Evolutionary conservation across 2,329 filamentous ascomycete species (phyloP).

Genomic region (Monascus ruber): DNA sequence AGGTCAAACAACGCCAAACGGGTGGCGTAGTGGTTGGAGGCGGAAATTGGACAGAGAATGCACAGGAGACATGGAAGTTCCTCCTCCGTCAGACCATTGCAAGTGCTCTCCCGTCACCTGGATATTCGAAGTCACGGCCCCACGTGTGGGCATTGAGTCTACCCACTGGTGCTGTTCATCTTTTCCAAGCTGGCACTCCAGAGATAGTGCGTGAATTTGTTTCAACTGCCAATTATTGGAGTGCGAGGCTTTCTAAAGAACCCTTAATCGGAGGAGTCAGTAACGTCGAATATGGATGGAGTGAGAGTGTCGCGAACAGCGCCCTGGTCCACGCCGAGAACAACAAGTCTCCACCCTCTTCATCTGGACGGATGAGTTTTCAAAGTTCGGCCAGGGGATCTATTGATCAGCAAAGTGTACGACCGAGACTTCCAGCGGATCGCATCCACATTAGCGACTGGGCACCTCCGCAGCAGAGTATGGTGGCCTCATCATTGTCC

Average conservation of each 20-base stretch:
- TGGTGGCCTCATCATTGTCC: conserved; percentile 67
- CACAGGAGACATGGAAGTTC: conserved; percentile 78
- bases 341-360: conserved; percentile 18
- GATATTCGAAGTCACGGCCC: conserved; percentile 80
- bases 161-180: conserved; percentile 83
- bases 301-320: conserved; percentile 67
- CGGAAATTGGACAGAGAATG: conserved; percentile 97
- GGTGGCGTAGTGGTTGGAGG: conserved; percentile 70
- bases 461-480: conserved; percentile 77
- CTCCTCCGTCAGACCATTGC: conserved; percentile 84
- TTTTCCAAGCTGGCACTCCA: conserved; percentile 95
- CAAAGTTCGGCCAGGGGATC: conserved; percentile 54
- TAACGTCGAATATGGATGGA: conserved; percentile 97
- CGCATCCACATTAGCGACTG: conserved; percentile 76
- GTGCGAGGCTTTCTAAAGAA: conserved; percentile 83
- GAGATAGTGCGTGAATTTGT: conserved; percentile 95
- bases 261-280: conserved; percentile 85
- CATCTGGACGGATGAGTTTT: conserved; percentile 40
- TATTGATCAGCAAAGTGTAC: conserved; percentile 53
- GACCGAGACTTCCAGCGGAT: conserved; percentile 69
- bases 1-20: conserved; percentile 43
- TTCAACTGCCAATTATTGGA: conserved; percentile 94
- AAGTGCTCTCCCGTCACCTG: conserved; percentile 76
- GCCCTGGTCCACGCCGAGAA: conserved; percentile 52
- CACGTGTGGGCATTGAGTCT: conserved; percentile 91